Evolutionary conservation across 306 rosid species (phyloP), one percentile per base, ranked within the genome.

Genomic region (Vigna unguiculata): DNA sequence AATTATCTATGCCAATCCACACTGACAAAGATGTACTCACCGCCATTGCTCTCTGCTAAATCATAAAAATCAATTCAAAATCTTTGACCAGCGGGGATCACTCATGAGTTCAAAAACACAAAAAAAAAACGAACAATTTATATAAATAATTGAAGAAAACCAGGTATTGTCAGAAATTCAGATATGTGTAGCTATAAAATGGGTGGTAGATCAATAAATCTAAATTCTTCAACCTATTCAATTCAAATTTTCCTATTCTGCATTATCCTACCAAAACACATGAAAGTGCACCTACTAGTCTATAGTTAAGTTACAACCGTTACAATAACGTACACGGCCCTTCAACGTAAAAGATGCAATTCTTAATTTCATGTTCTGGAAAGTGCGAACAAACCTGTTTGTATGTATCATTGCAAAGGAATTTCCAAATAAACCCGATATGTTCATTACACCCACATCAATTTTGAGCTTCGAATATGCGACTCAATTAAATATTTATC

Each of bases 1-100:
- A 15, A 53, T 41, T 74, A 67, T 73, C 67, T 7, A 77, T 67
- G 36, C 49, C 60, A 80, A 28, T 14, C 38, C 4, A 51, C 16
- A 22, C 83, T 53, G 83, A 73, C 85, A 80, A 25, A 45, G n/a
- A 59, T 53, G 75, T 71, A 81, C 69, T 41, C 17, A 65, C 64
- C 65, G 49, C 20, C 74, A 78, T 55, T 59, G 12, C 21, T 53
- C 24, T 72, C 62, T 78, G 67, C 74, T 48, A 67, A 38, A 63
- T 66, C 80, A 78, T 67, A 40, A 67, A 46, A 59, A 66, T 78
- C 80, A 77, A 82, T 16, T 14, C 66, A 5, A 21, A 15, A 16
- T 67, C 77, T 71, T 78, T 74, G 70, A 78, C 82, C 74, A 67
- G 21, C 36, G 14, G 17, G 40, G 25, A 71, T 77, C 63, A 24